Conservation (phyloP, 2,329 filamentous ascomycete species). For the Trichoderma oligosporum region DNA sequence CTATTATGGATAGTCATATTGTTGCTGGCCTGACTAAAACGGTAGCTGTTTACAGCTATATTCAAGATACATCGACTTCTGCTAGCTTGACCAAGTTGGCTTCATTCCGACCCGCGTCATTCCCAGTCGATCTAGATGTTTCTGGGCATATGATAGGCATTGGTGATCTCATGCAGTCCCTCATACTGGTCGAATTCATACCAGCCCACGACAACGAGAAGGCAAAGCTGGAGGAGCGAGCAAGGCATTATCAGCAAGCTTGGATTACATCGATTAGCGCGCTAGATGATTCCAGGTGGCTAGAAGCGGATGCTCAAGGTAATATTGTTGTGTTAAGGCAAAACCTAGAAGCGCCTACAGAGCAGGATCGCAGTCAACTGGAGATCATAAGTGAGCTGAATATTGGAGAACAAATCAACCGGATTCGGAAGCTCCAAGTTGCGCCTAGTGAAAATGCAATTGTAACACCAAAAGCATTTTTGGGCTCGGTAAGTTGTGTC, state of each 20-base stretch:
- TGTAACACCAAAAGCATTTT: constrained; percentile 77
- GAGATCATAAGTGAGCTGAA: constrained; percentile 76
- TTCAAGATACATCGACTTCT: constrained; percentile 51
- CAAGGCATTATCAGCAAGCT: constrained; percentile 73
- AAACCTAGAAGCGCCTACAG: constrained; percentile 68
- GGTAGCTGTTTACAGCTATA: constrained; percentile 57
- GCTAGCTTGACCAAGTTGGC: constrained; percentile 66
- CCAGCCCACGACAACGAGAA: constrained; percentile 53
- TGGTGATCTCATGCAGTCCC: constrained; percentile 89
- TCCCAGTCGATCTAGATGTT: constrained; percentile 76
- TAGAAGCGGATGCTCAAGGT: constrained; percentile 81
- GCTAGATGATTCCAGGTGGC: constrained; percentile 68
- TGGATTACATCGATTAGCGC: constrained; percentile 79
- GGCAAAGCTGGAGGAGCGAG: constrained; percentile 66
- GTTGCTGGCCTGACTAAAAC: constrained; percentile 89
- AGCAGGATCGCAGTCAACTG: constrained; percentile 67
- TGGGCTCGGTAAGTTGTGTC: constrained; percentile 68
- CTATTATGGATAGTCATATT: constrained; percentile 69
- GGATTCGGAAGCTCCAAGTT: constrained; percentile 71
- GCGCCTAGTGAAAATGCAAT: constrained; percentile 60
- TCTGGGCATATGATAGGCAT: constrained; percentile 74
- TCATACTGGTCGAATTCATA: constrained; percentile 71
- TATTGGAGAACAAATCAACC: constrained; percentile 90
- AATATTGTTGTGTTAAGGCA: constrained; percentile 79
- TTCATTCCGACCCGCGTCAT: constrained; percentile 75